Evolutionary conservation across 108 stramenopile genomes (phyloP).

Genomic region (Thalassiosira profunda): DNA sequence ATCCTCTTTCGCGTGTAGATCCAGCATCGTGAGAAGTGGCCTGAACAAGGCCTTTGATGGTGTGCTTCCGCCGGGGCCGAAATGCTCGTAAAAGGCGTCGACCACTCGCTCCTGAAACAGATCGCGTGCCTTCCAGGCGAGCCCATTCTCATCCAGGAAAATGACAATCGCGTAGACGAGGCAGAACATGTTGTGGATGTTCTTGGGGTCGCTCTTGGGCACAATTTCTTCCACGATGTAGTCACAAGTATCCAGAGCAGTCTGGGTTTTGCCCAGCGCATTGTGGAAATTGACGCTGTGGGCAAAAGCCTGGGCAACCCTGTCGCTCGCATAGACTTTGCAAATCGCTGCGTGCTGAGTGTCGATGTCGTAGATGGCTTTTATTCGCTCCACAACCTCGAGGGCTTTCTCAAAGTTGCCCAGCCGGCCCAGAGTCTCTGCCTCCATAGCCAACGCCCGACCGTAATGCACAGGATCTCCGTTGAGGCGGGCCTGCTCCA

Average conservation of each 20-base stretch:
- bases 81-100: slow-evolving; percentile 48
- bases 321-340: slow-evolving; percentile 64
- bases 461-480: slow-evolving; percentile 63
- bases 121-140: slow-evolving; percentile 44
- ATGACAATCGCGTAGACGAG: slow-evolving; percentile 56
- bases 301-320: slow-evolving; percentile 57
- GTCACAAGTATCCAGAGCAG: slow-evolving; percentile 51
- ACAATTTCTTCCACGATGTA: slow-evolving; percentile 55
- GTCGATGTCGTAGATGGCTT: slow-evolving; percentile 57
- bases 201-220: slow-evolving; percentile 60
- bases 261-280: slow-evolving; percentile 38
- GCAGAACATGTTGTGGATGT: slow-evolving; percentile 61
- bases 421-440: slow-evolving; percentile 55
- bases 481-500: slow-evolving; percentile 57
- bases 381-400: slow-evolving; percentile 37
- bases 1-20: slow-evolving; percentile 39
- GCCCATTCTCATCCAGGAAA: slow-evolving; percentile 59
- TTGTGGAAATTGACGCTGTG: slow-evolving; percentile 52
- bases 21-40: slow-evolving; percentile 59
- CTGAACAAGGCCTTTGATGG: slow-evolving; percentile 54
- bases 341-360: slow-evolving; percentile 56
- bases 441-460: slow-evolving; percentile 70
- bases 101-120: slow-evolving; percentile 45
- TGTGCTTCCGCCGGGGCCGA: slow-evolving; percentile 52
- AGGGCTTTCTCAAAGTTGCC: slow-evolving; percentile 63